These are phyloP conservation scores for Aspergillus candidus DNA, from an alignment of 2,329 filamentous ascomycete species.

Conservation along the genomic window DNA sequence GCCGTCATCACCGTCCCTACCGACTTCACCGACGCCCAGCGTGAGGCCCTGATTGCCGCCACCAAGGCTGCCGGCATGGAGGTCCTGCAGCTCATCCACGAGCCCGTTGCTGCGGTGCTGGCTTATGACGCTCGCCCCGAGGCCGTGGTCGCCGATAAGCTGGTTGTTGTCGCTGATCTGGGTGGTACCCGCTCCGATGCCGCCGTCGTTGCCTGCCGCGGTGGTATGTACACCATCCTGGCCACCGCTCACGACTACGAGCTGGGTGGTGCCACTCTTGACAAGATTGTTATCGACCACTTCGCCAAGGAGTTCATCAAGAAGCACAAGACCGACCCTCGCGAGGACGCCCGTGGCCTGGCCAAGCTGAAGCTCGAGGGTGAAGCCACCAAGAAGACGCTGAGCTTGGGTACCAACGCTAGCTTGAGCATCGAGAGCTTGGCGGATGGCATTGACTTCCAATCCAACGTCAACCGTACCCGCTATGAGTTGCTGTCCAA, in stretches of 20 bases:
- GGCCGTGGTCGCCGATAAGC: constrained; percentile 71
- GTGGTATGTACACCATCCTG: constrained; percentile 92
- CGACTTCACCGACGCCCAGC: constrained; percentile 84
- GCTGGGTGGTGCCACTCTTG: constrained; percentile 75
- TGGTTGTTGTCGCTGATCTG: constrained; percentile 83
- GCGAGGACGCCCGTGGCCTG: constrained; percentile 70
- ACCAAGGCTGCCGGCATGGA: constrained; percentile 78
- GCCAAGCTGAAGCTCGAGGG: constrained; percentile 91
- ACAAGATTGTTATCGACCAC: constrained; percentile 88
- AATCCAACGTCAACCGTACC: constrained; percentile 83
- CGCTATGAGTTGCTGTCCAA: constrained; percentile 84
- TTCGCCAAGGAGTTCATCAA: constrained; percentile 99
- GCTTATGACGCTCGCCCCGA: constrained; percentile 86
- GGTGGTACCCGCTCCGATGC: constrained; percentile 91
- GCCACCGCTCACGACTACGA: constrained; percentile 95
- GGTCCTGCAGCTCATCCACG: constrained; percentile 85
- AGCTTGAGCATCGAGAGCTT: constrained; percentile 91
- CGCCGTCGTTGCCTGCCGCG: constrained; percentile 80
- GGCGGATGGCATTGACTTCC: constrained; percentile 83
- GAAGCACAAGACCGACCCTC: constrained; percentile 86
- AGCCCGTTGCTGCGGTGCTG: constrained; percentile 81
- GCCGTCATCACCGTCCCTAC: constrained; percentile 91
- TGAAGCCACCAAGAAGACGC: constrained; percentile 84
- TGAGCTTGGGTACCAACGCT: constrained; percentile 81
- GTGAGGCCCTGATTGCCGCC: constrained; percentile 68